phyloP scores from a whole-genome alignment of 495 filamentous ascomycete species.

The Penicillium atrosanguineum region DNA sequence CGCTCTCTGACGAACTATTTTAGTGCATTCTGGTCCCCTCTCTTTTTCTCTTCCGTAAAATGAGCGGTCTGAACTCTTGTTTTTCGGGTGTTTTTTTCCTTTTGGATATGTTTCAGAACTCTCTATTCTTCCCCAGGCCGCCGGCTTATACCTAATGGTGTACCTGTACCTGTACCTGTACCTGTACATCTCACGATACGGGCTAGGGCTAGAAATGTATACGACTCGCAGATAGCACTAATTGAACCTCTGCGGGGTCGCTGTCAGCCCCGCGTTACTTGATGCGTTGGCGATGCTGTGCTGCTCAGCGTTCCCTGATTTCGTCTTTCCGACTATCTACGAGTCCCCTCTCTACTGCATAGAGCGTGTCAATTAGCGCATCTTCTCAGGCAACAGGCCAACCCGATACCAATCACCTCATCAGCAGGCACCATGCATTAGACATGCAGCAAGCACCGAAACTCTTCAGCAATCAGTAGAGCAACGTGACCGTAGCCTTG shows the following conservation, averaged over 20 bases:
- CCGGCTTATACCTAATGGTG: too few species aligned
- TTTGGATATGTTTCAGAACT: not conserved
- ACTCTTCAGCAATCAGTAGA: not conserved
- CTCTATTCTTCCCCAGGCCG: not conserved
- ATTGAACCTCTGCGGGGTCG: slow-evolving; percentile 18
- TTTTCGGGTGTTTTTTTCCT: not conserved
- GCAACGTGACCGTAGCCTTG: not conserved
- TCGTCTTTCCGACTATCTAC: not conserved
- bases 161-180: too few species aligned
- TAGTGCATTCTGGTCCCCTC: not conserved
- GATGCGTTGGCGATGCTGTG: slow-evolving; percentile 29
- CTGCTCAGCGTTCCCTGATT: slow-evolving; percentile 24
- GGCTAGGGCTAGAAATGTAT: not conserved
- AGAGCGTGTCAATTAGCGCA: not conserved
- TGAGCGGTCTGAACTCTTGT: slow-evolving; percentile 8
- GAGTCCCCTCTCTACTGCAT: not conserved
- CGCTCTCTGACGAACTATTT: slow-evolving; percentile 16
- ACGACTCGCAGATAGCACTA: not conserved
- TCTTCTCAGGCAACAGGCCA: not conserved
- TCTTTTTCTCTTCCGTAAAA: not conserved
- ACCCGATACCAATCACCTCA: not conserved
- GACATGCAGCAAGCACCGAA: not conserved
- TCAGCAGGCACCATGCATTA: not conserved
- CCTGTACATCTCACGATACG: not conserved
- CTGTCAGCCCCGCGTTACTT: slow-evolving; percentile 26